A percentile compares a stretch with the other conserved stretches of the same genome.
These are phyloP conservation scores for Conringia planisiliqua DNA, from an alignment of 345 rosid species.

Conservation along the genomic window DNA sequence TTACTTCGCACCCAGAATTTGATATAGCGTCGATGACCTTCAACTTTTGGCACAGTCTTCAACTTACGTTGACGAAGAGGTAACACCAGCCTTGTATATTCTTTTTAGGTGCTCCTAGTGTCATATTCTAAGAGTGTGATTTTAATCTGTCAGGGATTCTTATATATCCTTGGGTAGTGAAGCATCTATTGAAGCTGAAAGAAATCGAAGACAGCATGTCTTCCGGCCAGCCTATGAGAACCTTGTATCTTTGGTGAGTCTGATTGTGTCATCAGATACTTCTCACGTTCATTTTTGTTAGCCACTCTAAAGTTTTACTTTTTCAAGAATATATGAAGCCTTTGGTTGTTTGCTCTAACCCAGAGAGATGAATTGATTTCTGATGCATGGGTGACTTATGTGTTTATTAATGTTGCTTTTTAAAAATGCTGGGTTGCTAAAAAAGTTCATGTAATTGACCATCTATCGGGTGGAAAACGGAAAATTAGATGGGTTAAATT, in stretches of 20 bases:
- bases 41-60: constrained; percentile 99
- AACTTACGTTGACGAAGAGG: constrained; percentile 79
- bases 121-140: constrained; percentile 24
- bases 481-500: constrained; percentile 1
- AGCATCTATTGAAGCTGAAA: constrained; percentile 72
- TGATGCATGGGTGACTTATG: constrained; percentile 9
- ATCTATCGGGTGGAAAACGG: constrained; percentile 9
- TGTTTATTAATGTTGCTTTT: not conserved
- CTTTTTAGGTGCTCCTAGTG: constrained; percentile 6
- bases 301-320: not conserved
- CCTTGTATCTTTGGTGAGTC: constrained; percentile 88
- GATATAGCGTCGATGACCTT: constrained; percentile 99
- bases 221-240: constrained; percentile 71
- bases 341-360: not conserved
- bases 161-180: constrained; percentile 64
- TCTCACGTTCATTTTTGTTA: constrained; percentile 1
- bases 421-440: not conserved
- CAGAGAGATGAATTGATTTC: not conserved
- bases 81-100: constrained; percentile 27
- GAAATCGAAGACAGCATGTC: constrained; percentile 75
- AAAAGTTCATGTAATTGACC: not conserved
- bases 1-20: constrained; percentile 91
- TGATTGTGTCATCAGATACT: not conserved
- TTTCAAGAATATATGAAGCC: not conserved
- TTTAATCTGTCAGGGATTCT: constrained; percentile 62